Base-by-base conservation (phyloP, 192 early-diverging fungal species). In the Pecoramyces ruminantium region DNA sequence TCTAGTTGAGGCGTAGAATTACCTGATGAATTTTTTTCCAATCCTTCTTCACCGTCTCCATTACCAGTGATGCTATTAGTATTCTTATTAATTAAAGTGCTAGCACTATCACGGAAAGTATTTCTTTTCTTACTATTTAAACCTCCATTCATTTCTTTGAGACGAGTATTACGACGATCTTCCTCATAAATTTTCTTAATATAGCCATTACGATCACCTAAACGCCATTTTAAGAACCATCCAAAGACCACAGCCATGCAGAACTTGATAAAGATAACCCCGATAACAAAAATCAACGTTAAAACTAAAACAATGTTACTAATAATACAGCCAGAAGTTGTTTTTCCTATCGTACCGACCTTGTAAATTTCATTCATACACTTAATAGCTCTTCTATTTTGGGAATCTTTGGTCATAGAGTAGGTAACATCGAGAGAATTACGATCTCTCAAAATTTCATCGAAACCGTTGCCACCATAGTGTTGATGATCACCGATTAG, bases 321-420 rank as follows among this genome's bases (percentile, higher is more conserved):
- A 51, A 84, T 84, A 25, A 87, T 81, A 82, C 88, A 89, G 0
- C 88, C 88, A 12, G 81, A 80, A 4, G 83, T 27, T 16, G 78
- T 80, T 16, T 28, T 25, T 4, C 81, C 88, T 1, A 89, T 13
- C 78, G 78, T 86, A 0, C 87, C 88, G 17, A 86, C 84, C 11
- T 78, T 82, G 34, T 82, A 79, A 77, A 79, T 40, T 25, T 84
- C 29, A 21, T 78, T 67, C 29, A 90, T 81, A 80, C 89, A 90
- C 18, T 84, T 42, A 12, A 83, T 81, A n/a, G 82, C 84, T 38
- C 30, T 78, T 25, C 77, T 79, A 67, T 78, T 78, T 4, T 78
- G 2, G 11, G 29, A 78, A 30, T 42, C 15, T 29, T 30, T 29
- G 1, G 80, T 13, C 29, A 80, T 42, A 11, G 42, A 29, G 17